Evolutionary conservation across 2,329 filamentous ascomycete species (phyloP), one percentile per base, ranked within the genome.

Genomic region (Claviceps pazoutovae): DNA sequence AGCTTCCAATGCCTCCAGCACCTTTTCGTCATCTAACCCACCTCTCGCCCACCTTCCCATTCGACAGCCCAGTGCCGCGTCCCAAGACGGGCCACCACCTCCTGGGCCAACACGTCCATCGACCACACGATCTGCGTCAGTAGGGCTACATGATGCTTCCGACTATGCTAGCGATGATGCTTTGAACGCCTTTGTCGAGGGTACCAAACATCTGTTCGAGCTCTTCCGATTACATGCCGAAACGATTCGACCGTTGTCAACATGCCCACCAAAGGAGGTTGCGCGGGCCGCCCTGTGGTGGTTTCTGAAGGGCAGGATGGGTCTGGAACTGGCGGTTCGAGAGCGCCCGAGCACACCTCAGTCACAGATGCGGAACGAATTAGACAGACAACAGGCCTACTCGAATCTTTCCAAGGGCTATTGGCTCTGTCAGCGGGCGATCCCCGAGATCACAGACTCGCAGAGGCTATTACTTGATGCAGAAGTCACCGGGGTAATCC

Each of bases 371-470:
- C 69, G 75, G 59, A 75, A 72, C 56, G 72, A 79, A 56, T 70
- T 76, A 56, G 65, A 78, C 55, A 72, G 76, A 57, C 82, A 86
- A 53, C 90, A 95, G 66, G 84, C 88, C 1, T 89, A 94, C 60
- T 78, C 91, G 1, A 88, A 95, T 65, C 72, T 96, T 49, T 83
- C 87, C 23, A 96, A 95, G 65, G 76, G 83, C 0, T 84, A 87
- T 64, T 96, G 90, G 89, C 79, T 95, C n/a, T 74, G 69, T 23
- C 74, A 79, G 49, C 68, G 76, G 49, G 68, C 74, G 1, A 66
- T 80, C 6, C 73, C 75, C 1, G 74, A 79, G 52, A 65, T 78
- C 4, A 62, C 70, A 7, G 66, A 68, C 34, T 65, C 66, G 21
- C 74, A 71, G 46, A 70, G 65, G 8, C 66, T 68, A 44, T 61